A percentile compares a stretch with the other conserved stretches of the same genome.
phyloP scores from a whole-genome alignment of 306 rosid species.

The Vigna trinervia region DNA sequence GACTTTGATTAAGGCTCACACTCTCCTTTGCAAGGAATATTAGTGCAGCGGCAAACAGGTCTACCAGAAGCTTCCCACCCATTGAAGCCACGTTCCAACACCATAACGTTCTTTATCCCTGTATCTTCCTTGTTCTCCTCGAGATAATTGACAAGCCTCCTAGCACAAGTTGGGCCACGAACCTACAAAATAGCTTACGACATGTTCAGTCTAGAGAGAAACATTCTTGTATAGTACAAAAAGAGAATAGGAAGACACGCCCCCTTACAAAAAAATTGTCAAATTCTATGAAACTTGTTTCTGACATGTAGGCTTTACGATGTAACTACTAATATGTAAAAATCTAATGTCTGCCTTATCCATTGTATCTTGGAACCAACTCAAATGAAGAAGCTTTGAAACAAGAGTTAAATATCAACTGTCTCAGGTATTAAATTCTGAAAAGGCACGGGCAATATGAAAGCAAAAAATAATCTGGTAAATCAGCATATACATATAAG shows the following conservation, averaged over 20 bases:
- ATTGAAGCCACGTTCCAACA: constrained; percentile 93
- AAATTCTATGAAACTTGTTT: constrained; percentile 29
- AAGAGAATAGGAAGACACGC: constrained; percentile 8
- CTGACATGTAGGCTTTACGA: constrained; percentile 1
- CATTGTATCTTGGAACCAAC: constrained; percentile 16
- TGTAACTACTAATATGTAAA: background rate
- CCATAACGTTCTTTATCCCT: constrained; percentile 79
- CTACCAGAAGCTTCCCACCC: constrained; percentile 93
- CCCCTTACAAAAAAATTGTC: background rate
- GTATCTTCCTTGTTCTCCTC: constrained; percentile 71
- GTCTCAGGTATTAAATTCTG: constrained; percentile 16
- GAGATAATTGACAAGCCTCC: constrained; percentile 71
- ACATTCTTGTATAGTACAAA: constrained; percentile 9
- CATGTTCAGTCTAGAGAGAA: constrained; percentile 24
- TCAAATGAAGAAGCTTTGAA: constrained; percentile 14
- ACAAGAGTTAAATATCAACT: background rate
- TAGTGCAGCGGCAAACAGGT: constrained; percentile 87
- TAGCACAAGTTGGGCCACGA: constrained; percentile 92
- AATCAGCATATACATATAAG: background rate
- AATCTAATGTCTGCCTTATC: background rate
- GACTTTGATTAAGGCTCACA: constrained; percentile 46
- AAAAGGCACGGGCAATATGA: background rate
- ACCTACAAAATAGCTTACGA: constrained; percentile 60
- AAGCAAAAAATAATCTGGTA: background rate
- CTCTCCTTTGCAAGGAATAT: constrained; percentile 67